Base-by-base conservation (phyloP, 192 early-diverging fungal genomes). In the Dissophora globulifera region DNA sequence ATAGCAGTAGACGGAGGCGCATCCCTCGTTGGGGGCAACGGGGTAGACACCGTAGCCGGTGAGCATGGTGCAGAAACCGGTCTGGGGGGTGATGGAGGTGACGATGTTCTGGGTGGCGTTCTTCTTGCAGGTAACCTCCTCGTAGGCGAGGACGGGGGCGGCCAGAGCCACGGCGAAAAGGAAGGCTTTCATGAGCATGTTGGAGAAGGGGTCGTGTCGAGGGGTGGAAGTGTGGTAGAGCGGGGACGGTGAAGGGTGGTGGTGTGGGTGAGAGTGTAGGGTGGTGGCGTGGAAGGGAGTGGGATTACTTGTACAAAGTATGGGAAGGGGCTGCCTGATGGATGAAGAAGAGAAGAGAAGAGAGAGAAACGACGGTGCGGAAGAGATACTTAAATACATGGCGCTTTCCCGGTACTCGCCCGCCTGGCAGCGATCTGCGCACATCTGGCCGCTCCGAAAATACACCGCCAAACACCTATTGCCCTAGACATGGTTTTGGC, bases 11-110 rank as follows among this genome's bases (percentile, higher is more conserved):
- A 62, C 69, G 23, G 59, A 62, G 25, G 52, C 69, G 25, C 69
- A 71, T 19, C 60, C 69, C 38, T 71, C 69, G 47, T 62, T 71
- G 32, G 58, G 59, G 27, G 59, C 69, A 3, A 62, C 69, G 23
- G 69, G 60, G 20, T 55, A 30, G 29, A 71, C 60, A 23, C 53
- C 60, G 22, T 71, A 62, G 9, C 60, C 60, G 4, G 58, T 62
- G 26, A 71, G 31, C 60, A 71, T 71, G 27, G 69, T 71, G 20
- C 60, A 71, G 53, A 71, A 62, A 7, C 23, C n/a, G 19, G 26
- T 30, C 22, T 32, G 25, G 11, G 42, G 27, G 17, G 51, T 57
- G 50, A 71, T 62, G 1, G 60, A 62, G 51, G 69, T 71, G 25
- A 62, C 19, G 23, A 62, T 71, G 53, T 57, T 57, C 38, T 62